Percentiles rank a stretch among this genome's conserved stretches.
Conservation (phyloP, 2,329 filamentous ascomycete genomes). For the Clarireedia homoeocarpa region DNA sequence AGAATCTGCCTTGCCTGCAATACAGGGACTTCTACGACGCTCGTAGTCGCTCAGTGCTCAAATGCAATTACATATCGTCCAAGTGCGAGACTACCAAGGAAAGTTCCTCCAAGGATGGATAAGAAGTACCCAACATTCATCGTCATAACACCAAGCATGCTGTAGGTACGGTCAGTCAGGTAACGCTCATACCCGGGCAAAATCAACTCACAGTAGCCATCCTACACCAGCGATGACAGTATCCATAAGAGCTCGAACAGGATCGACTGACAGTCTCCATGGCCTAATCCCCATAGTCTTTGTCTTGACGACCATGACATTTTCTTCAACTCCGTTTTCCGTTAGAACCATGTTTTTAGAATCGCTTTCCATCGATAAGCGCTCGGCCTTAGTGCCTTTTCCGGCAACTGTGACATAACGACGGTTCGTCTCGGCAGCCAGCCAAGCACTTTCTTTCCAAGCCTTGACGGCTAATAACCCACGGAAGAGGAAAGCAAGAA, state of each 20-base stretch:
- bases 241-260: conserved; percentile 63
- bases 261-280: conserved; percentile 75
- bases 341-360: conserved; percentile 60
- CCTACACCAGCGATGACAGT: conserved; percentile 67
- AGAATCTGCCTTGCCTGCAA: conserved; percentile 12
- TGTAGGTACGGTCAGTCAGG: conserved; percentile 32
- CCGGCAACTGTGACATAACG: conserved; percentile 69
- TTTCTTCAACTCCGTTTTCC: conserved; percentile 73
- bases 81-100: conserved; percentile 69
- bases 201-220: conserved; percentile 72
- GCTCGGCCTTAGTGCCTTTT: conserved; percentile 35
- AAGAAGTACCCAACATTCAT: conserved; percentile 81
- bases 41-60: conserved; percentile 14
- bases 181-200: not conserved
- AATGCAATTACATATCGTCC: conserved; percentile 23
- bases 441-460: conserved; percentile 55
- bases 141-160: conserved; percentile 90
- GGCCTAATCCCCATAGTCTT: conserved; percentile 48
- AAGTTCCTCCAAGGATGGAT: conserved; percentile 69
- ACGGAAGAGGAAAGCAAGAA: conserved; percentile 64
- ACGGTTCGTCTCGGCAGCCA: conserved; percentile 62
- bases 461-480: conserved; percentile 64
- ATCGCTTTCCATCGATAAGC: conserved; percentile 36
- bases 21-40: not conserved
- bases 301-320: conserved; percentile 64